These are phyloP conservation scores for Apophysomyces sp. DNA, from an alignment of 371 early-diverging fungal genomes.

Conservation along the genomic window DNA sequence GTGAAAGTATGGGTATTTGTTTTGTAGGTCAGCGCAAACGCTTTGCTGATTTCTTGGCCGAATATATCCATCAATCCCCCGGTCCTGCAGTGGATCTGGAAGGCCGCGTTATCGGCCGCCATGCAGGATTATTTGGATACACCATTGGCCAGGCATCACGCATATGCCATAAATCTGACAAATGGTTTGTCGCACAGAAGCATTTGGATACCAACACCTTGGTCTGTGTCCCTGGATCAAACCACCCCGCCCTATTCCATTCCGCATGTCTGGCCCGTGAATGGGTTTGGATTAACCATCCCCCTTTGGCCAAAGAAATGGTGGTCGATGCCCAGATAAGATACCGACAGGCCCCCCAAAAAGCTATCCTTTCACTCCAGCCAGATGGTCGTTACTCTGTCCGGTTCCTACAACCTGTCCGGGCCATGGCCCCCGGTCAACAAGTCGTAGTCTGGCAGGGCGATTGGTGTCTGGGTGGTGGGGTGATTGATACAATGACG, in stretches of 20 bases:
- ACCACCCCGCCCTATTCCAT: constrained; percentile 44
- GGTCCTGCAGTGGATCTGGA: constrained; percentile 66
- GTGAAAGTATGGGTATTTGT: constrained; percentile 96
- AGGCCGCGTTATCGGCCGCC: constrained; percentile 62
- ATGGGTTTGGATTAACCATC: constrained; percentile 47
- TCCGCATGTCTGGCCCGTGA: constrained; percentile 31
- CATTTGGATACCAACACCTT: constrained; percentile 28
- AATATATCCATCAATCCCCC: constrained; percentile 57
- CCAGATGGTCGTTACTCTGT: constrained; percentile 23
- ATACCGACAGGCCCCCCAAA: constrained; percentile 46
- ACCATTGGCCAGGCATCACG: constrained; percentile 77
- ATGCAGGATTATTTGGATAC: constrained; percentile 69
- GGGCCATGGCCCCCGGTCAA: constrained; percentile 50
- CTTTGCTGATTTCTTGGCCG: constrained; percentile 79
- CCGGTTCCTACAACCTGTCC: constrained; percentile 36
- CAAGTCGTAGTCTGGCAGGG: constrained; percentile 52
- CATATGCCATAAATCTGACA: constrained; percentile 54
- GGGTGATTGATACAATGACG: constrained; percentile 39
- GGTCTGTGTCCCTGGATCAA: constrained; percentile 41
- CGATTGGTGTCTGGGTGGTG: constrained; percentile 59
- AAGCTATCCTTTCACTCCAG: constrained; percentile 22
- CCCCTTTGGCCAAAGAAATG: constrained; percentile 2
- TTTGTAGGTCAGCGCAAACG: constrained; percentile 84
- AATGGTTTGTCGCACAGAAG: constrained; percentile 58
- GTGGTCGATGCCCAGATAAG: constrained; percentile 42